Conservation (phyloP, 75 land plant species). For the Sequoiadendron giganteum region DNA sequence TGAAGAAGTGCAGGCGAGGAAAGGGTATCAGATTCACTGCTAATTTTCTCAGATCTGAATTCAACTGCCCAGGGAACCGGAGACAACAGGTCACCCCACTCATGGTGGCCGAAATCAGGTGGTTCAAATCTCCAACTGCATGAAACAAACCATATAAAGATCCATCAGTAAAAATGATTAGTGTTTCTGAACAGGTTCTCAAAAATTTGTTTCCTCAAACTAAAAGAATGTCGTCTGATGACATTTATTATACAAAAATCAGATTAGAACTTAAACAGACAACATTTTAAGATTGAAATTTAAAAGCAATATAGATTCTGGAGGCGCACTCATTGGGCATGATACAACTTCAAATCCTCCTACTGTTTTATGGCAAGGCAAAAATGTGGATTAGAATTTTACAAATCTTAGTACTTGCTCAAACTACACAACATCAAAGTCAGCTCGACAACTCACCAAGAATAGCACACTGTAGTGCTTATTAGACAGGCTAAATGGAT, state of each 20-base stretch:
- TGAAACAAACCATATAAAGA: neutral
- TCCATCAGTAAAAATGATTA: neutral
- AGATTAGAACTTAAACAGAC: too few species aligned
- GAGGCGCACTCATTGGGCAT: neutral
- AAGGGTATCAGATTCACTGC: constrained; percentile 49
- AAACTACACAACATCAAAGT: neutral
- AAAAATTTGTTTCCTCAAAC: neutral
- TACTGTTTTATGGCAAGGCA: neutral
- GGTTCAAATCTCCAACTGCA: constrained; percentile 51
- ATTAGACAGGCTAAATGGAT: neutral
- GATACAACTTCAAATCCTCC: neutral
- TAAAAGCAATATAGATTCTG: neutral
- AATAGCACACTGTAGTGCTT: neutral
- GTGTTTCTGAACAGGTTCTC: neutral
- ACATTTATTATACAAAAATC: neutral
- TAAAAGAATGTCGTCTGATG: neutral
- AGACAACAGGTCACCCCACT: constrained; percentile 49
- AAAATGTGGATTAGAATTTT: neutral
- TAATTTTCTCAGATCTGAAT: constrained; percentile 45
- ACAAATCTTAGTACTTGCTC: neutral
- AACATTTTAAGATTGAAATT: too few species aligned
- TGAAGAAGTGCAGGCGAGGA: constrained; percentile 55
- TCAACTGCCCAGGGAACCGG: constrained; percentile 47
- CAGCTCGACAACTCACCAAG: neutral
- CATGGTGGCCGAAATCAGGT: constrained; percentile 42